Evolutionary conservation across 208 protist genomes (phyloP).

Genomic region (Acanthamoeba royreba): DNA sequence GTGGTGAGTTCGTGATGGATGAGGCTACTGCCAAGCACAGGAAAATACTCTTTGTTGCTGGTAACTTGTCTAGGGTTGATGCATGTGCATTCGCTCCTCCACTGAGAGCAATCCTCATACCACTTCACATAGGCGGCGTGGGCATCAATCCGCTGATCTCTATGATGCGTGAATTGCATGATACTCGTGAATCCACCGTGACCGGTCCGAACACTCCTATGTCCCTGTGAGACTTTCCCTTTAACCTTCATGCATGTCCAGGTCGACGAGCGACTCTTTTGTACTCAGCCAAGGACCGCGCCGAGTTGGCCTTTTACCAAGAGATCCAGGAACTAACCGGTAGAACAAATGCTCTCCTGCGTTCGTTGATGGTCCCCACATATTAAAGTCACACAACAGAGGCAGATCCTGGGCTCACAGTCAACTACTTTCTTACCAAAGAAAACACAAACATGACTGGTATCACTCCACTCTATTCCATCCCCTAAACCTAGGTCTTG

Average conservation of each 20-base stretch:
- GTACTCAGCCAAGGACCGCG: background rate
- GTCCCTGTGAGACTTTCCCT: too few relatives aligned
- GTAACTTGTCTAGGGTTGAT: too few relatives aligned
- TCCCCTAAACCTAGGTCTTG: too few relatives aligned
- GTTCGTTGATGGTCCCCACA: too few relatives aligned
- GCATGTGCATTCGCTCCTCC: background rate
- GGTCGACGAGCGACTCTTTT: background rate
- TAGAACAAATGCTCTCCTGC: background rate
- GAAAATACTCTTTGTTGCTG: background rate
- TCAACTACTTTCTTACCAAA: background rate
- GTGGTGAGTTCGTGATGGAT: background rate
- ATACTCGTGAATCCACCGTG: background rate
- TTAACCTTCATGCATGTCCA: background rate
- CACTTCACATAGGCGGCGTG: background rate
- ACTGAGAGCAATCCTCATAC: background rate
- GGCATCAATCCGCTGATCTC: conserved; percentile 16
- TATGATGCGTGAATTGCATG: background rate
- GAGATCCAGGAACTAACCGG: background rate
- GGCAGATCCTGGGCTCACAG: background rate
- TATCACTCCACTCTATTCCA: background rate
- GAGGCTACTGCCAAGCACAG: background rate
- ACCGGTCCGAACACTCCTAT: background rate
- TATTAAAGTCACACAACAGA: too few relatives aligned
- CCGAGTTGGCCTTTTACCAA: background rate
- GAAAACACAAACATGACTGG: too few relatives aligned